These are phyloP conservation scores for Thielaviopsis euricoi DNA, from an alignment of 2,329 filamentous ascomycete genomes.

Conservation along the genomic window DNA sequence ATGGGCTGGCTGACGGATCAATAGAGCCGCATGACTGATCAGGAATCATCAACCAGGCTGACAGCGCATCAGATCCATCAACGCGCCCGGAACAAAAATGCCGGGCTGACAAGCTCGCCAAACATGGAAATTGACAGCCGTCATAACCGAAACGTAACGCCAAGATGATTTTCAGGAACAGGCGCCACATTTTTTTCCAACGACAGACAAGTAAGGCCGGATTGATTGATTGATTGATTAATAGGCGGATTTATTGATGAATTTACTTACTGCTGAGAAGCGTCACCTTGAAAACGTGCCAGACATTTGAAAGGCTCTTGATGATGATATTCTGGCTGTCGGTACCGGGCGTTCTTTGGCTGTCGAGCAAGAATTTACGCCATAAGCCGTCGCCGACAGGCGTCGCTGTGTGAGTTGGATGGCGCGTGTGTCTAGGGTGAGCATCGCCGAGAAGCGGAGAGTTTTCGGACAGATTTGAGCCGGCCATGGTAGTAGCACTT, in stretches of 20 bases:
- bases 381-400: background rate
- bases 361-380: constrained; percentile 26
- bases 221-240: background rate
- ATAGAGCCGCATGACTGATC: background rate
- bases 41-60: background rate
- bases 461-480: background rate
- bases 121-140: background rate
- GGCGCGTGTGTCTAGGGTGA: constrained; percentile 9
- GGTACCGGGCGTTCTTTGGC: constrained; percentile 33
- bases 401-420: background rate
- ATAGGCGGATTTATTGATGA: too few species aligned
- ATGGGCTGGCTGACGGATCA: background rate
- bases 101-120: background rate
- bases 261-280: constrained; percentile 42
- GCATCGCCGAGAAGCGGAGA: constrained; percentile 19
- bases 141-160: background rate
- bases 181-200: constrained; percentile 1
- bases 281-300: constrained; percentile 41
- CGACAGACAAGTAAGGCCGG: constrained; percentile 3
- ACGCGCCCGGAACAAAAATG: background rate
- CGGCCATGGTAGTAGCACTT: background rate
- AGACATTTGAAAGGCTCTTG: constrained; percentile 17
- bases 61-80: background rate
- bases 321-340: constrained; percentile 24
- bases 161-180: background rate